Evolutionary conservation across 768 basidiomycete species (phyloP).

Genomic region (Naganishia randhawae): DNA sequence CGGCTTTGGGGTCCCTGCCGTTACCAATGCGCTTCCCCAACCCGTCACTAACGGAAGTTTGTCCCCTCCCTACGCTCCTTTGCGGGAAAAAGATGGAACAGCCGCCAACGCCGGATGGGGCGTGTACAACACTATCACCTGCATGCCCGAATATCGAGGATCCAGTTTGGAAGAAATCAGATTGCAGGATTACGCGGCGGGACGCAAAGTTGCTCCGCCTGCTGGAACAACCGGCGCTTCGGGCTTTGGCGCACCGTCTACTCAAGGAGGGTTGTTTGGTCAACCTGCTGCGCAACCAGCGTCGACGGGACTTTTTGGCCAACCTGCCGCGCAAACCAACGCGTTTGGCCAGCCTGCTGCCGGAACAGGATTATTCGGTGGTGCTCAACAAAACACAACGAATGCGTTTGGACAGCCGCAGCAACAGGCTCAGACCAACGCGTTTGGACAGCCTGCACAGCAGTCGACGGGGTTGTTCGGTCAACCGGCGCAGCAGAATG

Average conservation of each 20-base stretch:
- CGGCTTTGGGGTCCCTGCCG: slow-evolving; percentile 54
- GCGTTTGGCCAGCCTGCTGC: slow-evolving; percentile 24
- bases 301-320: slow-evolving; percentile 23
- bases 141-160: slow-evolving; percentile 72
- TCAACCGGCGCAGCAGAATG: slow-evolving; percentile 35
- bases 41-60: slow-evolving; percentile 28
- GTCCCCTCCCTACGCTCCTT: slow-evolving; percentile 14
- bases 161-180: slow-evolving; percentile 79
- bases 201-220: slow-evolving; percentile 59
- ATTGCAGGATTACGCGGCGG: slow-evolving; percentile 69
- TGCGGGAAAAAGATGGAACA: slow-evolving; percentile 63
- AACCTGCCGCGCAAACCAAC: slow-evolving; percentile 6
- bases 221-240: slow-evolving; percentile 19
- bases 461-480: slow-evolving; percentile 32
- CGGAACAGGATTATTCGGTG: slow-evolving; percentile 35
- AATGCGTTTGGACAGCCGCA: slow-evolving; percentile 45
- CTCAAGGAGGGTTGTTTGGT: slow-evolving; percentile 43
- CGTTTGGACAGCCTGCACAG: slow-evolving; percentile 33
- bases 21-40: slow-evolving; percentile 21
- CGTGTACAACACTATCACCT: slow-evolving; percentile 77
- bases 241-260: slow-evolving; percentile 39
- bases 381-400: slow-evolving; percentile 44
- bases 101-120: slow-evolving; percentile 54
- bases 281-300: slow-evolving; percentile 40
- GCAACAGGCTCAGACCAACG: slow-evolving; percentile 37